A percentile compares a stretch with the other conserved stretches of the same genome.
Evolutionary conservation across 2,329 filamentous ascomycete genomes (phyloP).

Genomic region (Pseudogymnoascus sp.): DNA sequence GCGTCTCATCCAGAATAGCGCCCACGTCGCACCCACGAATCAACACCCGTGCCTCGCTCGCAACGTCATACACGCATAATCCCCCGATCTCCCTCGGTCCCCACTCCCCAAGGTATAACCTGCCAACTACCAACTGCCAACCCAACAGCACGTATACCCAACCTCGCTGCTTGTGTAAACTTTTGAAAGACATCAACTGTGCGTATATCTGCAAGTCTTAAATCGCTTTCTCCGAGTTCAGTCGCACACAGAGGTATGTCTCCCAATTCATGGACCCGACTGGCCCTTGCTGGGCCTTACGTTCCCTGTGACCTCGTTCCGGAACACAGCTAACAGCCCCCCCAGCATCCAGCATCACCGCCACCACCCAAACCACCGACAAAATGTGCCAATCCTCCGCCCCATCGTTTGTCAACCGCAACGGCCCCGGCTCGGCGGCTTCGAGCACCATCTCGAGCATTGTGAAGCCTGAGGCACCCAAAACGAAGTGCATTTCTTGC

Average conservation of each 20-base stretch:
- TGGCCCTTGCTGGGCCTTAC: neutral
- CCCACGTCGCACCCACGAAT: neutral
- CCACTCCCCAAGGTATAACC: neutral
- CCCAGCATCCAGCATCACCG: neutral
- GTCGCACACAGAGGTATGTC: neutral
- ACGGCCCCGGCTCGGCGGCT: constrained; percentile 41
- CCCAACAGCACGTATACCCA: neutral
- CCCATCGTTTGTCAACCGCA: constrained; percentile 32
- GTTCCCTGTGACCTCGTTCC: neutral
- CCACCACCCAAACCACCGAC: neutral
- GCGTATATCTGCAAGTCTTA: neutral
- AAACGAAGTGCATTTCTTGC: constrained; percentile 43
- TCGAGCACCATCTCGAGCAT: constrained; percentile 43
- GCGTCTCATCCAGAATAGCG: neutral
- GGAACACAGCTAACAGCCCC: neutral
- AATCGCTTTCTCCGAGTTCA: neutral
- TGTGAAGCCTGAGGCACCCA: constrained; percentile 40
- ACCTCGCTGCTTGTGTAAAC: neutral
- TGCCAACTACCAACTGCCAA: neutral
- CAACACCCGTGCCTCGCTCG: neutral
- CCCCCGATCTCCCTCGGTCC: neutral
- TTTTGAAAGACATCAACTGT: neutral
- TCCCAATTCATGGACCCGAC: neutral
- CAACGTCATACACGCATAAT: neutral
- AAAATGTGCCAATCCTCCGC: constrained; percentile 30